These are phyloP conservation scores for Bauhinia variegata DNA, from an alignment of 306 rosid genomes.

Conservation along the genomic window DNA sequence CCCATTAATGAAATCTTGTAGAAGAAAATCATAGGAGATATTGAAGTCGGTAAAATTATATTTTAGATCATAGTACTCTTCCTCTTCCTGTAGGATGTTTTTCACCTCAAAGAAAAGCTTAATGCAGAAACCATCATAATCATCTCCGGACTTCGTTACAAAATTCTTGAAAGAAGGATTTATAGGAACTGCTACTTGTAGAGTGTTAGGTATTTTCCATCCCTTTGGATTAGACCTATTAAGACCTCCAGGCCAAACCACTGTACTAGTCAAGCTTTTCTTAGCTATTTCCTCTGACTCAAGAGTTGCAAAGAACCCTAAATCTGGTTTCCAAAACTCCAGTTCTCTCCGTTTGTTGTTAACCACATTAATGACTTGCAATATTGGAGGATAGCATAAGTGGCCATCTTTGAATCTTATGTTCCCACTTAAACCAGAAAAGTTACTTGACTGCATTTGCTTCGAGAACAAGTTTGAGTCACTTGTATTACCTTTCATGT, in stretches of 20 bases:
- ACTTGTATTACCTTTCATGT: constrained; percentile 23
- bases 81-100: constrained; percentile 12
- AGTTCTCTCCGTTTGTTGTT: constrained; percentile 33
- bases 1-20: constrained; percentile 40
- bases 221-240: constrained; percentile 37
- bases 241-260: constrained; percentile 62
- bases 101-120: constrained; percentile 26
- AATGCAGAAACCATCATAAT: constrained; percentile 55
- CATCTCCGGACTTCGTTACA: constrained; percentile 31
- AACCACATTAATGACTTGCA: constrained; percentile 56
- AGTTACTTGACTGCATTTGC: constrained; percentile 39
- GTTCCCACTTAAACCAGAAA: constrained; percentile 60
- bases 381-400: constrained; percentile 30
- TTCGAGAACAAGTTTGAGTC: constrained; percentile 30
- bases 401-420: constrained; percentile 48
- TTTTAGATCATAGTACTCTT: constrained; percentile 42
- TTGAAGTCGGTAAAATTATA: constrained; percentile 19
- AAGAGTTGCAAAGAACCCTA: constrained; percentile 36
- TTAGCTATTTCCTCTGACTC: not conserved
- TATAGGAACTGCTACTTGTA: constrained; percentile 54
- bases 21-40: constrained; percentile 34
- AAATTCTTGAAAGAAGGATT: constrained; percentile 47
- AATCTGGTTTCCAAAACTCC: constrained; percentile 50
- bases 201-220: constrained; percentile 58
- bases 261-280: constrained; percentile 26